Evolutionary conservation across 2,329 filamentous ascomycete species (phyloP).

Genomic region (Anthostomella pinea): DNA sequence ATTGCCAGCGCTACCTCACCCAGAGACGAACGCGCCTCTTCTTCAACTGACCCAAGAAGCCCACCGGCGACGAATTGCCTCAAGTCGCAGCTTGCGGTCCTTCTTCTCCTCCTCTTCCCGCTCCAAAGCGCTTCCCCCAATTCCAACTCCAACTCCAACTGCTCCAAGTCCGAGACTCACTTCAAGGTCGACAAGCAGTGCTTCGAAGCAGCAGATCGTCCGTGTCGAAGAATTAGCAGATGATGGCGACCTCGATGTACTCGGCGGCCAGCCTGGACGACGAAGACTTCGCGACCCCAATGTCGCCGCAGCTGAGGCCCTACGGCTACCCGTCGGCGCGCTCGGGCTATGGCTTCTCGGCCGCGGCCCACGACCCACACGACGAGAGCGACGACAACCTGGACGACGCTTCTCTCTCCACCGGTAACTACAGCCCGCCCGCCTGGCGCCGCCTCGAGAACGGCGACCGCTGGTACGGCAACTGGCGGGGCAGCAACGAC

Average conservation of each 20-base stretch:
- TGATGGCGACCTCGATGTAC: slow-evolving; percentile 24
- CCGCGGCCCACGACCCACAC: slow-evolving; percentile 37
- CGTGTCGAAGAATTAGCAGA: slow-evolving; percentile 10
- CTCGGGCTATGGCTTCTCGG: slow-evolving; percentile 40
- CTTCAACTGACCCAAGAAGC: slow-evolving; percentile 25
- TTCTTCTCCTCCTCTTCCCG: slow-evolving; percentile 29
- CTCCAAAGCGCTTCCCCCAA: slow-evolving; percentile 19
- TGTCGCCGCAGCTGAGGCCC: slow-evolving; percentile 36
- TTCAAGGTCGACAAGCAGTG: slow-evolving; percentile 5
- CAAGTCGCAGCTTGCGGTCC: slow-evolving; percentile 27
- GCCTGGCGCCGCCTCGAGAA: slow-evolving; percentile 61
- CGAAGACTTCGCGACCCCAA: slow-evolving; percentile 45
- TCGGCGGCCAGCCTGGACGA: slow-evolving; percentile 54
- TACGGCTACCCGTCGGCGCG: slow-evolving; percentile 42
- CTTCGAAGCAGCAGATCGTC: slow-evolving; percentile 13
- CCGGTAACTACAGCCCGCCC: slow-evolving; percentile 58
- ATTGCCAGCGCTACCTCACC: slow-evolving; percentile 22
- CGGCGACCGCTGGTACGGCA: slow-evolving; percentile 56
- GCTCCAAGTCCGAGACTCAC: slow-evolving; percentile 3
- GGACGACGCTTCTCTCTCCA: slow-evolving; percentile 44
- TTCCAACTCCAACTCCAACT: slow-evolving; percentile 6
- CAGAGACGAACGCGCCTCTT: slow-evolving; percentile 16
- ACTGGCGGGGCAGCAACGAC: slow-evolving; percentile 59
- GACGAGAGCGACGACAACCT: slow-evolving; percentile 38
- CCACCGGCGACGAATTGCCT: slow-evolving; percentile 16